Conservation (phyloP, 2,329 filamentous ascomycete genomes). For the Aspergillus fumigatiaffinis region DNA sequence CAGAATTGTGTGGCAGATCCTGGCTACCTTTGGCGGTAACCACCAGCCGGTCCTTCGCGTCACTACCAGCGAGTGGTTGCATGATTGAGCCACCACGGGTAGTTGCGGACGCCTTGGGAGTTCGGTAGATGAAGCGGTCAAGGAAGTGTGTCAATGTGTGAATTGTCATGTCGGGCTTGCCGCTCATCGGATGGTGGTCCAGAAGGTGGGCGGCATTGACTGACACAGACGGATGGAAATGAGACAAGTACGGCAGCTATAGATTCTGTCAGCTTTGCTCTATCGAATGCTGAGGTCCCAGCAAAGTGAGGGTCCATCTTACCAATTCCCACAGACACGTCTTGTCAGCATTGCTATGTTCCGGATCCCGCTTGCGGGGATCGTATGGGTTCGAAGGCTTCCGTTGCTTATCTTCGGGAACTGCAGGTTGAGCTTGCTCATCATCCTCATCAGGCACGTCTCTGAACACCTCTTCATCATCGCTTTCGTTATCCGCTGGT, state of each 20-base stretch:
- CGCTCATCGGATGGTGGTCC: slow-evolving; percentile 64
- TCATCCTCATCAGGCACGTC: slow-evolving; percentile 60
- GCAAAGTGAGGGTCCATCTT: slow-evolving; percentile 25
- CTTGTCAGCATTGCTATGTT: slow-evolving; percentile 86
- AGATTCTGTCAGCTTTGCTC: slow-evolving; percentile 12
- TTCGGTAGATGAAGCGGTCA: slow-evolving; percentile 97
- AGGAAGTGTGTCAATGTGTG: slow-evolving; percentile 94
- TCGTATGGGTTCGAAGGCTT: slow-evolving; percentile 60
- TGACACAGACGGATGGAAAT: slow-evolving; percentile 91
- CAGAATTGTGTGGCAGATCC: slow-evolving; percentile 72
- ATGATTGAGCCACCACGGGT: slow-evolving; percentile 86
- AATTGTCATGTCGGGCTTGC: slow-evolving; percentile 84
- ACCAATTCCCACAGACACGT: slow-evolving; percentile 92
- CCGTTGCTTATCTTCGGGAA: slow-evolving; percentile 24
- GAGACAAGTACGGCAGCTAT: slow-evolving; percentile 63
- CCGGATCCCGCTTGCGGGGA: slow-evolving; percentile 83
- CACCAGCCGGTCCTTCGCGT: slow-evolving; percentile 59
- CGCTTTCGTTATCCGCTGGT: slow-evolving; percentile 71
- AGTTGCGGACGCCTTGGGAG: slow-evolving; percentile 65
- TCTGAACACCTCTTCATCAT: slow-evolving; percentile 64
- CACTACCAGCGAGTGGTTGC: slow-evolving; percentile 76
- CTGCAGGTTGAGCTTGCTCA: slow-evolving; percentile 25
- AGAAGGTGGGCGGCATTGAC: slow-evolving; percentile 74
- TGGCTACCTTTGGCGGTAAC: slow-evolving; percentile 55
- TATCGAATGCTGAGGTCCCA: neutral